These are phyloP conservation scores for Purshia tridentata DNA, from an alignment of 306 rosid genomes.

Conservation along the genomic window DNA sequence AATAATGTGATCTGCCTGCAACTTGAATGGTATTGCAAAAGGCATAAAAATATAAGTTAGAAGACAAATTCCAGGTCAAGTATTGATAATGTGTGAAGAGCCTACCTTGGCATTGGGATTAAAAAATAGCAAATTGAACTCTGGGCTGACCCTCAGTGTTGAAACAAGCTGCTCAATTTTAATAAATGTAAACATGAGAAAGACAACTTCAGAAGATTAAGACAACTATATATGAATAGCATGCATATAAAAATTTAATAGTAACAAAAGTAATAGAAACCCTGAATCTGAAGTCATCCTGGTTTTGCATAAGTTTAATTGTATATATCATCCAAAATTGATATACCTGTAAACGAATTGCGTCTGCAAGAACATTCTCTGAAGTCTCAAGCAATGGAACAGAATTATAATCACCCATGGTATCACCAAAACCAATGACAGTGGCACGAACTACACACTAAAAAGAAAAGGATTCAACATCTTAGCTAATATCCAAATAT, in stretches of 20 bases:
- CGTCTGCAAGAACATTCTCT: constrained; percentile 65
- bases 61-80: background rate
- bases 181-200: constrained; percentile 42
- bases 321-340: constrained; percentile 16
- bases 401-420: constrained; percentile 35
- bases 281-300: background rate
- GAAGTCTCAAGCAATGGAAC: constrained; percentile 35
- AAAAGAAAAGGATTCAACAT: constrained; percentile 35
- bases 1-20: background rate
- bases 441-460: constrained; percentile 87
- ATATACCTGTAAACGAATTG: constrained; percentile 76
- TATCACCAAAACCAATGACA: constrained; percentile 49
- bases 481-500: constrained; percentile 9
- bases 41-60: background rate
- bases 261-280: background rate
- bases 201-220: constrained; percentile 26
- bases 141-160: constrained; percentile 72
- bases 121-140: constrained; percentile 67
- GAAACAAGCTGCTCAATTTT: constrained; percentile 77
- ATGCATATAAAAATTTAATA: background rate
- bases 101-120: constrained; percentile 76
- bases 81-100: constrained; percentile 6
- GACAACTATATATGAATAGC: background rate
- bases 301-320: background rate
- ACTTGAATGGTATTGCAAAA: background rate